Evolutionary conservation across 805 yeast genomes (phyloP).

Genomic region (Wickerhamiella sergipiensis): DNA sequence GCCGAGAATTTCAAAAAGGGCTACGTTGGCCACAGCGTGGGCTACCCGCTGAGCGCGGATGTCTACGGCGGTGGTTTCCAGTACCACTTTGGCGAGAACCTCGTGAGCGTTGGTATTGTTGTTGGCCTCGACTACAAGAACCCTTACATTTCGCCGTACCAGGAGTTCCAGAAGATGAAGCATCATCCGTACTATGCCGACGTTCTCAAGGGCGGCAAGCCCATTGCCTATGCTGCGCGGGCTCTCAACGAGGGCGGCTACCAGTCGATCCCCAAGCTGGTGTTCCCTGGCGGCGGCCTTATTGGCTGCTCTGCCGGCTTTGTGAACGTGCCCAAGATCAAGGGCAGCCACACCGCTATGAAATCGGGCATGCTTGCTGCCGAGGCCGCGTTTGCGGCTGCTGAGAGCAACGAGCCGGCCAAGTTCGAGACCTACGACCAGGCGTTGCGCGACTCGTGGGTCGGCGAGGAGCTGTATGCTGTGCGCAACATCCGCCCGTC

Average conservation of each 20-base stretch:
- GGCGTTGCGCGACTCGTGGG: slow-evolving; percentile 68
- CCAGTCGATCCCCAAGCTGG: slow-evolving; percentile 80
- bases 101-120: slow-evolving; percentile 88
- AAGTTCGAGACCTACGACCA: slow-evolving; percentile 46
- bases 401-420: slow-evolving; percentile 24
- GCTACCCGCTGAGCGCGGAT: slow-evolving; percentile 62
- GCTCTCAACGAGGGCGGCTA: slow-evolving; percentile 95
- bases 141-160: slow-evolving; percentile 91
- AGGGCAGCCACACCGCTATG: slow-evolving; percentile 97
- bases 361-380: slow-evolving; percentile 94
- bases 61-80: slow-evolving; percentile 95
- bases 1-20: slow-evolving; percentile 75
- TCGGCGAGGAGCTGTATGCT: slow-evolving; percentile 63
- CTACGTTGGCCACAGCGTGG: slow-evolving; percentile 72
- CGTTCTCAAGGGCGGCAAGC: slow-evolving; percentile 75
- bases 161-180: slow-evolving; percentile 91
- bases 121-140: slow-evolving; percentile 88
- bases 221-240: slow-evolving; percentile 88
- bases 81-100: slow-evolving; percentile 90
- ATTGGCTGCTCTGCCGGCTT: slow-evolving; percentile 97
- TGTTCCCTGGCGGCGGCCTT: slow-evolving; percentile 92
- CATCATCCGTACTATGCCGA: slow-evolving; percentile 71
- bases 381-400: slow-evolving; percentile 50
- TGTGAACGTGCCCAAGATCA: slow-evolving; percentile 92
- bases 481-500: slow-evolving; percentile 91